These are phyloP conservation scores for Sporothrix euskadiensis DNA, from an alignment of 2,329 filamentous ascomycete genomes.

Conservation along the genomic window DNA sequence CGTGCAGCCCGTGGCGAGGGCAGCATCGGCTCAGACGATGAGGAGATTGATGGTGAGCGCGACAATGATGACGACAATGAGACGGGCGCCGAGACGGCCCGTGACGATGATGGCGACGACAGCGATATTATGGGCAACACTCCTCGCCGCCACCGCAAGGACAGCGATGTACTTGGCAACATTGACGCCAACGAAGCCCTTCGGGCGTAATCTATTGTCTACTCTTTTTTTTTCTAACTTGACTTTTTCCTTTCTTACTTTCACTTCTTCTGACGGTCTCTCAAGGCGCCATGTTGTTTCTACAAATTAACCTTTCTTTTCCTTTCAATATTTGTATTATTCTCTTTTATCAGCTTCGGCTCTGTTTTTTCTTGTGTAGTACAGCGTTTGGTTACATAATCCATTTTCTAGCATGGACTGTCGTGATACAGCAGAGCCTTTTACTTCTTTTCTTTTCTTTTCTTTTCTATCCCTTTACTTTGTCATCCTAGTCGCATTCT, in stretches of 20 bases:
- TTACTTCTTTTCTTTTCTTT: background rate
- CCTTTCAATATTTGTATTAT: background rate
- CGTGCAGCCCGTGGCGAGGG: conserved; percentile 49
- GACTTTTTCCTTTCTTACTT: background rate
- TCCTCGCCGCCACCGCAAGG: background rate
- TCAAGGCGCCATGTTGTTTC: background rate
- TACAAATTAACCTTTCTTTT: background rate
- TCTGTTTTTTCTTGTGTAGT: background rate
- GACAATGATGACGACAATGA: conserved; percentile 10
- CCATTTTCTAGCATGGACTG: background rate
- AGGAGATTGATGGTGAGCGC: background rate
- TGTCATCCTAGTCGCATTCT: background rate
- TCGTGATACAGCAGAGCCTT: conserved; percentile 8
- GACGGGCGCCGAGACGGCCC: conserved; percentile 12
- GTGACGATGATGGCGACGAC: conserved; percentile 20
- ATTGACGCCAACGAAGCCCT: background rate
- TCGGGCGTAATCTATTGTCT: background rate
- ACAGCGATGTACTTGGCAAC: conserved; percentile 8
- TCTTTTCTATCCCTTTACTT: background rate
- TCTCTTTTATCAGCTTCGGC: background rate
- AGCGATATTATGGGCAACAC: conserved; percentile 1
- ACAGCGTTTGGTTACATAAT: background rate
- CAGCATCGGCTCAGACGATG: conserved; percentile 25
- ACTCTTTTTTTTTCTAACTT: background rate
- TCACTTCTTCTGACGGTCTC: background rate